Conservation (phyloP, 768 basidiomycete genomes). For the Tylopilus rubrobrunneus region DNA sequence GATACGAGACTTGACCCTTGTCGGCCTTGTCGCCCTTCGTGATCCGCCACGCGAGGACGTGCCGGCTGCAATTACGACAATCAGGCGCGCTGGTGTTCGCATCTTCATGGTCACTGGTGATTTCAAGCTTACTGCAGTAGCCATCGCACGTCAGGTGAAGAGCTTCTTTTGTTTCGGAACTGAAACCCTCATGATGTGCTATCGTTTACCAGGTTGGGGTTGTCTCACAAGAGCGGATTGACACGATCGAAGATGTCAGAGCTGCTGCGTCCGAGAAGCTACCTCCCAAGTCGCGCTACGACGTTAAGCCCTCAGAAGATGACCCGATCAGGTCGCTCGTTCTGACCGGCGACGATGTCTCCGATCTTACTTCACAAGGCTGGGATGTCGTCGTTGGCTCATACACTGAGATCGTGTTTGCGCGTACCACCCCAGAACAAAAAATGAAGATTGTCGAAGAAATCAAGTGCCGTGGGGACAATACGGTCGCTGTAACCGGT, state of each 20-base stretch:
- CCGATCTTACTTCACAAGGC: slow-evolving; percentile 32
- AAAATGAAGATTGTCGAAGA: slow-evolving; percentile 57
- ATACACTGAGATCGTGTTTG: slow-evolving; percentile 49
- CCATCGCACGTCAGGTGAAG: slow-evolving; percentile 45
- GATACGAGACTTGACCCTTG: slow-evolving; percentile 39
- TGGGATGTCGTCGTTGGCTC: slow-evolving; percentile 38
- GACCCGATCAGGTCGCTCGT: slow-evolving; percentile 38
- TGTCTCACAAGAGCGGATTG: slow-evolving; percentile 37
- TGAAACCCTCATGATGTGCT: not conserved
- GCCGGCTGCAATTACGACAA: slow-evolving; percentile 42
- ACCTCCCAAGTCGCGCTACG: slow-evolving; percentile 13
- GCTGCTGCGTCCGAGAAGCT: slow-evolving; percentile 11
- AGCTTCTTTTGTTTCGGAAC: not conserved
- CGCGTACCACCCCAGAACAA: slow-evolving; percentile 53
- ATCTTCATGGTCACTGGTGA: slow-evolving; percentile 60
- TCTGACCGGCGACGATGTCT: slow-evolving; percentile 43
- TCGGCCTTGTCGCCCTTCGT: slow-evolving; percentile 51
- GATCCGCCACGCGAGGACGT: slow-evolving; percentile 57
- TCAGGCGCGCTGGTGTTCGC: slow-evolving; percentile 48
- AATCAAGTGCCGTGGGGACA: slow-evolving; percentile 43
- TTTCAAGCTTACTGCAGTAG: slow-evolving; percentile 49
- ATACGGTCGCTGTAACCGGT: slow-evolving; percentile 51
- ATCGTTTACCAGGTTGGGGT: slow-evolving; percentile 37
- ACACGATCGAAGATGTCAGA: slow-evolving; percentile 29
- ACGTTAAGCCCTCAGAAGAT: slow-evolving; percentile 36